These are phyloP conservation scores for Vanilla planifolia DNA, from an alignment of 106 monocot genomes.

Conservation along the genomic window DNA sequence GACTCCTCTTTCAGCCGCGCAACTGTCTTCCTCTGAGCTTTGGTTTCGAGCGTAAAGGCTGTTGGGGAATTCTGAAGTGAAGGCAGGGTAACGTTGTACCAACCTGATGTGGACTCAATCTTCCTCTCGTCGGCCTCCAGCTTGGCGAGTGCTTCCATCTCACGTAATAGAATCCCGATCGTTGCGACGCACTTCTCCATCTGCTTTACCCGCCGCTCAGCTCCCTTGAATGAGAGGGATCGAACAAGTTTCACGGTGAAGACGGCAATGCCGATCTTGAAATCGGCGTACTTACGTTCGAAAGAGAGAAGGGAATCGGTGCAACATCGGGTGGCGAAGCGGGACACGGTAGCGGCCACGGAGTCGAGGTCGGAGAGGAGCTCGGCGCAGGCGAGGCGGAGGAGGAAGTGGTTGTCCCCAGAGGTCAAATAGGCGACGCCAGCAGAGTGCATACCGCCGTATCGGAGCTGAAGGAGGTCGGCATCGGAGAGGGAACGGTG, in stretches of 20 bases:
- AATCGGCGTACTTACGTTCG: conserved; percentile 38
- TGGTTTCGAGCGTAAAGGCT: conserved; percentile 17
- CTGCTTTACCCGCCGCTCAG: conserved; percentile 40
- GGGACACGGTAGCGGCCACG: conserved; percentile 39
- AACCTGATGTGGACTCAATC: conserved; percentile 16
- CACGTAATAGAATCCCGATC: conserved; percentile 27
- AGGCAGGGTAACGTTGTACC: conserved; percentile 23
- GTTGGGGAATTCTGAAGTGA: conserved; percentile 13
- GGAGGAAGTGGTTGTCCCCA: conserved; percentile 53
- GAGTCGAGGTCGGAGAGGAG: conserved; percentile 52
- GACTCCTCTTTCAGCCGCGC: conserved; percentile 48
- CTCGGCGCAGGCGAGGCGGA: conserved; percentile 63
- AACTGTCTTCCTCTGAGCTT: conserved; percentile 37
- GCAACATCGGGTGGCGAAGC: conserved; percentile 31
- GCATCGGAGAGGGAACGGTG: conserved; percentile 50
- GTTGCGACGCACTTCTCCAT: conserved; percentile 41
- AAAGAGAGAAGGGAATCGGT: conserved; percentile 18
- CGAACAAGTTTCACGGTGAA: conserved; percentile 7
- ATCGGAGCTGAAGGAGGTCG: conserved; percentile 34
- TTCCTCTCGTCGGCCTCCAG: conserved; percentile 46
- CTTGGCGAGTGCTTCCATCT: conserved; percentile 55
- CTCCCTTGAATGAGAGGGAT: conserved; percentile 9
- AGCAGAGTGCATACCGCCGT: conserved; percentile 46
- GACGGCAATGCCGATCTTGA: conserved; percentile 35
- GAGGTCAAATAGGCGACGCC: conserved; percentile 75